Evolutionary conservation across 2,329 filamentous ascomycete species (phyloP).

Genomic region (Ceratocystis huliohia): DNA sequence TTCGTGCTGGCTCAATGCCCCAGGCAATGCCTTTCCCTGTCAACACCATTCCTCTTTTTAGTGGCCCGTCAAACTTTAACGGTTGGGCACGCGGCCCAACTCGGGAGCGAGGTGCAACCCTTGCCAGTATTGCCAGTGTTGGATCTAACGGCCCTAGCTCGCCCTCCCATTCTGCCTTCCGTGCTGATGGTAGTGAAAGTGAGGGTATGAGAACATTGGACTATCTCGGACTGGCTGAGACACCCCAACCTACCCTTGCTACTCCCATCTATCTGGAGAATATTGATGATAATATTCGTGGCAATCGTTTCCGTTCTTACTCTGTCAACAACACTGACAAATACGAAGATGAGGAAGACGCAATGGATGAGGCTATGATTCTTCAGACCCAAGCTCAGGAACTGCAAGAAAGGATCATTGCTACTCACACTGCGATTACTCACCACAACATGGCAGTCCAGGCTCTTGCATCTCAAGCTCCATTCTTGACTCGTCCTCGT

Average conservation of each 20-base stretch:
- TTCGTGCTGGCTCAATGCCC: conserved; percentile 88
- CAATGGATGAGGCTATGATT: conserved; percentile 46
- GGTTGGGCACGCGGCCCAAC: conserved; percentile 55
- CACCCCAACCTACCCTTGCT: conserved; percentile 68
- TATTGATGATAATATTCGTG: conserved; percentile 61
- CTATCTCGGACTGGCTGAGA: conserved; percentile 89
- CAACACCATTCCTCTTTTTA: conserved; percentile 52
- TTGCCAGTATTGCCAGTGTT: conserved; percentile 71
- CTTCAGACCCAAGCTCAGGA: conserved; percentile 47
- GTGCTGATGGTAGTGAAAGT: conserved; percentile 62
- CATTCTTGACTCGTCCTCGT: conserved; percentile 60
- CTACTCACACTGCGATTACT: conserved; percentile 60
- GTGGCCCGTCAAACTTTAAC: conserved; percentile 75
- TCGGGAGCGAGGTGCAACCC: conserved; percentile 72
- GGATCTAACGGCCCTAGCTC: conserved; percentile 83
- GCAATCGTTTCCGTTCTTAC: conserved; percentile 87
- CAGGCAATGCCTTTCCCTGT: conserved; percentile 57
- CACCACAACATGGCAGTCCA: conserved; percentile 90
- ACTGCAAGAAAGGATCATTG: conserved; percentile 49
- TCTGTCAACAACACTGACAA: conserved; percentile 98
- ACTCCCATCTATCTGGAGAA: conserved; percentile 59
- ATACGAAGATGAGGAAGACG: conserved; percentile 79
- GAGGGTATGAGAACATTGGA: conserved; percentile 86
- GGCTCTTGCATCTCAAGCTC: conserved; percentile 75
- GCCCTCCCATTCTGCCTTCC: conserved; percentile 74